Conservation (phyloP, 2,329 filamentous ascomycete species). For the Penicillium sp. region DNA sequence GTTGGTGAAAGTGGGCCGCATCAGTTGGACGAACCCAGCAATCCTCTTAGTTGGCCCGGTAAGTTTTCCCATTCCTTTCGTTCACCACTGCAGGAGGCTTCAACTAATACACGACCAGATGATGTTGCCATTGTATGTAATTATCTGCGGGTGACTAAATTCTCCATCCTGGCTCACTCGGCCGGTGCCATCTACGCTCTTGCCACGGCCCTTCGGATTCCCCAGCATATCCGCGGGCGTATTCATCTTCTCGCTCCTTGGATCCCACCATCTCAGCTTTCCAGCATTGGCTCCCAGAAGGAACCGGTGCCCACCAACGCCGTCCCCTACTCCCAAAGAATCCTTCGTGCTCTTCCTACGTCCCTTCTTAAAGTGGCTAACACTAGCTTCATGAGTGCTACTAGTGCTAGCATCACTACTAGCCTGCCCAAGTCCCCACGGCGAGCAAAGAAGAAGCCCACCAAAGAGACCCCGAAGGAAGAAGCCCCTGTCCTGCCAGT, state of each 20-base stretch:
- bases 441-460: slow-evolving; percentile 61
- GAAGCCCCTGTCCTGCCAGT: slow-evolving; percentile 56
- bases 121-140: slow-evolving; percentile 96
- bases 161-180: slow-evolving; percentile 93
- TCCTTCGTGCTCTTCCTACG: slow-evolving; percentile 85
- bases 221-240: slow-evolving; percentile 89
- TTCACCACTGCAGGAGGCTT: not conserved
- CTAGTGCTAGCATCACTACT: slow-evolving; percentile 80
- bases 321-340: slow-evolving; percentile 87
- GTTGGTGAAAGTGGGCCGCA: slow-evolving; percentile 90
- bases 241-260: slow-evolving; percentile 87
- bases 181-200: slow-evolving; percentile 97
- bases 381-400: slow-evolving; percentile 90
- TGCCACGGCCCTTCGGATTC: slow-evolving; percentile 91
- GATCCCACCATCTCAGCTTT: slow-evolving; percentile 96
- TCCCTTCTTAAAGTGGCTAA: slow-evolving; percentile 93
- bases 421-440: slow-evolving; percentile 69
- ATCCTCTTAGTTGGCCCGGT: slow-evolving; percentile 93
- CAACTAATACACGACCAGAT: slow-evolving; percentile 42
- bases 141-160: slow-evolving; percentile 86
- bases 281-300: slow-evolving; percentile 72
- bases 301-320: slow-evolving; percentile 78
- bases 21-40: slow-evolving; percentile 71
- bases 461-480: slow-evolving; percentile 39
- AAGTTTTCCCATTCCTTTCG: slow-evolving; percentile 37